Percentiles rank a stretch among this genome's conserved stretches.
phyloP scores from a whole-genome alignment of 495 filamentous ascomycete genomes.

The Neurospora sp. region DNA sequence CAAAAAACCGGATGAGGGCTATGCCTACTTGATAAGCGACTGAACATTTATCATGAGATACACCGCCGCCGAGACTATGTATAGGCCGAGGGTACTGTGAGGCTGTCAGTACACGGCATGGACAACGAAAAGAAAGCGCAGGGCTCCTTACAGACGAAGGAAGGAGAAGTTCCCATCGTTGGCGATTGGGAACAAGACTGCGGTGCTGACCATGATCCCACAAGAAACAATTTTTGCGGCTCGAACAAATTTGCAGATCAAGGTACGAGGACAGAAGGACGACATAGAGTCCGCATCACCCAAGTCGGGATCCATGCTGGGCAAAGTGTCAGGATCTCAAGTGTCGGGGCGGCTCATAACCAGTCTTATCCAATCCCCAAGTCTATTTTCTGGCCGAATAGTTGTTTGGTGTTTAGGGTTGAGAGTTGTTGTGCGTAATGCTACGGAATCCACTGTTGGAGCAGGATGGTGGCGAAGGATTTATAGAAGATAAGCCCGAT shows the following conservation, averaged over 20 bases:
- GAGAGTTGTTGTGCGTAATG: background rate
- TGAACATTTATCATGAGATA: background rate
- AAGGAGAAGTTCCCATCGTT: slow-evolving; percentile 14
- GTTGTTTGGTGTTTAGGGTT: background rate
- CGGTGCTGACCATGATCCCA: slow-evolving; percentile 25
- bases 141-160: slow-evolving; percentile 19
- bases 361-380: background rate
- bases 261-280: background rate
- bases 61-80: slow-evolving; percentile 12
- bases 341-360: background rate
- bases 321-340: background rate
- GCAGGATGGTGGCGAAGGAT: background rate
- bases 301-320: background rate
- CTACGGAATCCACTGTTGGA: background rate
- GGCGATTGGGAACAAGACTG: slow-evolving; percentile 20
- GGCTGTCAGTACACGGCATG: slow-evolving; percentile 5
- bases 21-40: background rate
- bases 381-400: background rate
- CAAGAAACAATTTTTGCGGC: slow-evolving; percentile 17
- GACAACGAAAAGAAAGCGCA: background rate
- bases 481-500: background rate
- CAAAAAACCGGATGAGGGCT: background rate
- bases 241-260: background rate
- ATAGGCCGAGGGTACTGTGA: slow-evolving; percentile 17
- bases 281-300: background rate